Conservation (phyloP, 2,329 filamentous ascomycete species). For the Dactylellina parvicollis region DNA sequence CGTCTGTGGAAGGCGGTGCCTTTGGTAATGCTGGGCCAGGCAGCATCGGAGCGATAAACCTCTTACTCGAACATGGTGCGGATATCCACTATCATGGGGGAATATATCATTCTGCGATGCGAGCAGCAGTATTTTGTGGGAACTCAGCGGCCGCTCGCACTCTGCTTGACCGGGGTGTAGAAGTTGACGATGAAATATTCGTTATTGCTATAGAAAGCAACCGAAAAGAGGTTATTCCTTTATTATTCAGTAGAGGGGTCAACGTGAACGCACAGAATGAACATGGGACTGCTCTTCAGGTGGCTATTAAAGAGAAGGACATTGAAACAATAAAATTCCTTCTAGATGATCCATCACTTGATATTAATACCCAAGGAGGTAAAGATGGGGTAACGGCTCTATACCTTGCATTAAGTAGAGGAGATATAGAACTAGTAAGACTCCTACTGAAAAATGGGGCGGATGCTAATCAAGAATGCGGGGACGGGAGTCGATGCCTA, state of each 20-base stretch:
- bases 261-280: constrained; percentile 7
- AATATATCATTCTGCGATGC: constrained; percentile 11
- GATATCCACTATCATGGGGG: constrained; percentile 12
- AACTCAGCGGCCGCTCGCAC: constrained; percentile 21
- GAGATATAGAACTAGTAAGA: neutral
- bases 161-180: constrained; percentile 7
- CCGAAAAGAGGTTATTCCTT: constrained; percentile 3
- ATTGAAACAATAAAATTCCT: constrained; percentile 8
- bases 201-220: constrained; percentile 1
- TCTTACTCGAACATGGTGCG: constrained; percentile 12
- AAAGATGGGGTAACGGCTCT: constrained; percentile 4
- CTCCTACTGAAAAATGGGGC: constrained; percentile 15
- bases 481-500: constrained; percentile 3
- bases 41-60: neutral
- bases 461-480: constrained; percentile 11
- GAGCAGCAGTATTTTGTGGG: constrained; percentile 12
- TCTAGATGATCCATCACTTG: constrained; percentile 10
- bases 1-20: constrained; percentile 6
- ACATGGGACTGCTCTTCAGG: constrained; percentile 10
- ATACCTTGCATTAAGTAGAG: neutral
- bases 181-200: constrained; percentile 21
- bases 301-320: constrained; percentile 8
- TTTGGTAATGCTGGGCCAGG: constrained; percentile 7
- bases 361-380: constrained; percentile 22
- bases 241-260: constrained; percentile 4